phyloP scores from a whole-genome alignment of 345 rosid genomes.

The Salix purpurea region DNA sequence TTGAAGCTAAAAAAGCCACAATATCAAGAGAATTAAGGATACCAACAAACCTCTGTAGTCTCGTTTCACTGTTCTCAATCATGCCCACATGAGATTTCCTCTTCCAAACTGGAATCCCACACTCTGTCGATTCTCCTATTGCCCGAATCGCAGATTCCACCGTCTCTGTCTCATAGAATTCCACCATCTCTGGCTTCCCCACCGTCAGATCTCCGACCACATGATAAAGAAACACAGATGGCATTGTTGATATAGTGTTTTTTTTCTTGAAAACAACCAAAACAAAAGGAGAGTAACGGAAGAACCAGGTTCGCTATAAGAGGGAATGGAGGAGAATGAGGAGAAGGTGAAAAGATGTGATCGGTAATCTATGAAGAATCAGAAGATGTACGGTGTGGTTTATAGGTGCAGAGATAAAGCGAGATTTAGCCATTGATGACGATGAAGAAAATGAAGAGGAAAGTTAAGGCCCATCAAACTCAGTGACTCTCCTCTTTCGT shows the following conservation, averaged over 20 bases:
- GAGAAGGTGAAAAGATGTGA: constrained; percentile 61
- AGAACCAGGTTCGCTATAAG: constrained; percentile 38
- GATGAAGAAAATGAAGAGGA: background rate
- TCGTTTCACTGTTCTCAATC: constrained; percentile 61
- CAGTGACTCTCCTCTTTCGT: background rate
- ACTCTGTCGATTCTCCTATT: constrained; percentile 81
- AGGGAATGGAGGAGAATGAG: constrained; percentile 81
- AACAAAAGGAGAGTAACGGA: background rate
- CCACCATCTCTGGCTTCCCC: constrained; percentile 92
- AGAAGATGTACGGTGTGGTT: background rate
- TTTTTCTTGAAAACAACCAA: background rate
- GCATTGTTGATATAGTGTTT: constrained; percentile 36
- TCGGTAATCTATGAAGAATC: constrained; percentile 45
- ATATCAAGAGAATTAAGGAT: constrained; percentile 83
- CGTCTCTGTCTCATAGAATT: constrained; percentile 78
- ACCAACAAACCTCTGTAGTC: constrained; percentile 85
- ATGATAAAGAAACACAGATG: constrained; percentile 83
- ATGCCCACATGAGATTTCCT: constrained; percentile 46
- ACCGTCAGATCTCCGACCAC: constrained; percentile 98
- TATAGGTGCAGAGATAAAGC: background rate
- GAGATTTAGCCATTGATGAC: constrained; percentile 19
- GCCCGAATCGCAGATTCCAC: constrained; percentile 80
- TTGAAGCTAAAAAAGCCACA: constrained; percentile 65
- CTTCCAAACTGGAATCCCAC: constrained; percentile 94
- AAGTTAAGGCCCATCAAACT: constrained; percentile 15